phyloP scores from a whole-genome alignment of 192 early-diverging fungal genomes.

The Funneliformis mosseae region DNA sequence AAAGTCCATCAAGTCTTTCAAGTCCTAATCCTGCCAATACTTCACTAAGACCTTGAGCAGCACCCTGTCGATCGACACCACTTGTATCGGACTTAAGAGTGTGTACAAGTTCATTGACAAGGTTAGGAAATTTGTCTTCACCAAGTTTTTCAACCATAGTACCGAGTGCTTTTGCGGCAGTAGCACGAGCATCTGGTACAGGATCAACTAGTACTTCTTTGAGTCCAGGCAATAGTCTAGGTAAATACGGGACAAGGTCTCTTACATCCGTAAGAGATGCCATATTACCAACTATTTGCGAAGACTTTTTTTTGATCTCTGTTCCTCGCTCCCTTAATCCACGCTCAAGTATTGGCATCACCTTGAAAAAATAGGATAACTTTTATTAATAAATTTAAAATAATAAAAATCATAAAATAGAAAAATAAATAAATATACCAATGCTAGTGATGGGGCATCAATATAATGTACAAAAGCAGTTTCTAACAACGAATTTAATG shows the following conservation, averaged over 20 bases:
- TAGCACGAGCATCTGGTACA: constrained; percentile 94
- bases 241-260: constrained; percentile 91
- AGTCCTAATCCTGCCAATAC: constrained; percentile 89
- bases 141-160: constrained; percentile 90
- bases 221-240: constrained; percentile 79
- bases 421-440: constrained; percentile 44
- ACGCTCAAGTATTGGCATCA: constrained; percentile 92
- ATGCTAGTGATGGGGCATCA: constrained; percentile 92
- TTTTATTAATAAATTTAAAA: not conserved
- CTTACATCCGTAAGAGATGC: constrained; percentile 88
- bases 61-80: constrained; percentile 92
- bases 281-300: constrained; percentile 99
- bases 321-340: constrained; percentile 89
- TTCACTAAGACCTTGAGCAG: constrained; percentile 96
- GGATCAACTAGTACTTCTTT: constrained; percentile 93
- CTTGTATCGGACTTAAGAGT: constrained; percentile 89
- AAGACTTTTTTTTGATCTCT: constrained; percentile 90
- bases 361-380: constrained; percentile 1
- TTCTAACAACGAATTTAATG: constrained; percentile 81
- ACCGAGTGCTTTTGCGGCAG: constrained; percentile 90
- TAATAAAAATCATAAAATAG: not conserved
- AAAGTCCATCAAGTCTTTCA: constrained; percentile 78
- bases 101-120: constrained; percentile 83
- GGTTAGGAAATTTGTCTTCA: constrained; percentile 89
- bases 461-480: constrained; percentile 99